Base-by-base conservation (phyloP, 2,329 filamentous ascomycete genomes). In the Cladosporium sp. region DNA sequence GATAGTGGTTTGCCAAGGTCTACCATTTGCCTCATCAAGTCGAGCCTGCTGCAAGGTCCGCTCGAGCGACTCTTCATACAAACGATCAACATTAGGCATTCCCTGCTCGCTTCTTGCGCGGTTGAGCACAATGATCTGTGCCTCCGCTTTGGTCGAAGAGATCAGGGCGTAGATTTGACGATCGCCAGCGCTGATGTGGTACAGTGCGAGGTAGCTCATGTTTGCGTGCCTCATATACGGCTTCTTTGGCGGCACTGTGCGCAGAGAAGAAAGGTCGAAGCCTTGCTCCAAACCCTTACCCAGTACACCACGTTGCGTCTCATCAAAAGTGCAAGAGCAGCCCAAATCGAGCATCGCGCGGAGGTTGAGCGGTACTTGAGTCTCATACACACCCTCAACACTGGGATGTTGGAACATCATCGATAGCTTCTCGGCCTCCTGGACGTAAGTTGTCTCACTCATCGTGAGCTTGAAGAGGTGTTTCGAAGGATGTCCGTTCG, bases 361-460 rank as follows among this genome's bases (percentile, higher is more conserved):
- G 57, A 96, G 86, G 68, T 91, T 92, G 6, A 98, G 83, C 0
- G 96, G 93, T 1, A 99, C 85, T 70, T 97, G 91, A 73, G 90
- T 94, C 80, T 99, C 96, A 74, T 99, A 99, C 16, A 99, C 93
- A 32, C 96, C 96, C 78, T 99, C 95, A 1, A 99, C 91, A 76
- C 93, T 97, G 0, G 93, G 88, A 75, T 99, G 93, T 68, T 94
- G 93, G 81, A 97, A 94, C 1, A 98, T 82, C 30, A 89, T 80
- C 1, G 89, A 88, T 67, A 98, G 89, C 75, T 93, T 96, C 67
- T 93, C 90, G 0, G 89, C 84, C 76, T 98, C 92, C 53, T 89
- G 87, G 67, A 97, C 88, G 78, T 96, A 99, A 0, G 91, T 85
- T 64, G 95, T 89, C 76, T 99, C 95, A 0, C 91, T 85, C 78